Evolutionary conservation across 2,329 filamentous ascomycete genomes (phyloP), one percentile per base, ranked within the genome.

Genomic region (Aureobasidium sp.): DNA sequence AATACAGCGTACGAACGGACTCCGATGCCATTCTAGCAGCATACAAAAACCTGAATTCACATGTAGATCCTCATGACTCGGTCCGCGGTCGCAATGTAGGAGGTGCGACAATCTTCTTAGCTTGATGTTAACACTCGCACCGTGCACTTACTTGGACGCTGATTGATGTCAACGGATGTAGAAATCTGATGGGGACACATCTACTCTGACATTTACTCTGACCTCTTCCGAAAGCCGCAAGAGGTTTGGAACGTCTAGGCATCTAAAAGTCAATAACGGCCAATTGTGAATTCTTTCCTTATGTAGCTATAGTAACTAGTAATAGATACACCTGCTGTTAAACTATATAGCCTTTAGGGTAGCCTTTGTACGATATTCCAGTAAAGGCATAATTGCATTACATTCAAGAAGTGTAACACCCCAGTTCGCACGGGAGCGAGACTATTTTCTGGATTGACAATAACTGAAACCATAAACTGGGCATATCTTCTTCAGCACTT

Each of bases 371-470:
- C 5, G 3, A 5, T 25, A 13, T 44, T 9, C 5, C 8, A 5
- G 2, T 1, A 27, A 5, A 44, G 25, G 21, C 21, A 25, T 25
- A 25, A 13, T 44, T 25, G n/a, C 10, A n/a, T 4, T 21, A 4
- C 10, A 4, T 42, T 25, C 4, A 10, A 16, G 5, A 16, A 30
- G 8, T 13, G 14, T 21, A 21, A 2, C 16, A 13, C 9, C 3
- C 14, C 7, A 14, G 6, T 7, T 5, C 2, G n/a, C n/a, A 36
- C 0, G 2, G 8, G 6, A 9, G 6, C 5, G 0, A 8, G 16
- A 21, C 30, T 30, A 50, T 50, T 50, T 50, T 36, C 10, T 14
- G 6, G 8, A 50, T 14, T 5, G 3, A 8, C n/a, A 6, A 36
- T 36, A 7, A 2, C 14, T 3, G 8, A 25, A 50, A 50, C n/a